Base-by-base conservation (phyloP, 208 protist species). In the Trypanosomatidae sp. region DNA sequence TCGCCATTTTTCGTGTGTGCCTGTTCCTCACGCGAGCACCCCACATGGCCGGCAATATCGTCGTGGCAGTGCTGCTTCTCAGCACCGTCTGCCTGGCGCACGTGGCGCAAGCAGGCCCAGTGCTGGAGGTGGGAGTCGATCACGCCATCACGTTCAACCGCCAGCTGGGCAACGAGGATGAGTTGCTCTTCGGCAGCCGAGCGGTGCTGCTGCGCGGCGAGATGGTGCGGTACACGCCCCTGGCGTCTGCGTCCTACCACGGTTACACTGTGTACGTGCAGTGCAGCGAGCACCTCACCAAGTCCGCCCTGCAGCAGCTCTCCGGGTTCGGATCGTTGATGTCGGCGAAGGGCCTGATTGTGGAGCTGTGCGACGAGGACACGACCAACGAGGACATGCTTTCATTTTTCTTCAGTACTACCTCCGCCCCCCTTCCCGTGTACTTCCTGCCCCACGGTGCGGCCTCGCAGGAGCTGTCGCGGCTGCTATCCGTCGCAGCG, bases 101-200 rank as follows among this genome's bases (percentile, higher is more conserved):
- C 13, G 41, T 53, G 36, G 73, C 67, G 58, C 56, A 69, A 13
- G 76, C 84, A 22, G 75, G 44, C 7, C 77, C 81, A 9, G 69
- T 73, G 9, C 25, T 91, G 17, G 81, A 83, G 33, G 41, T 71
- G 7, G 22, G 46, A 39, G 83, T 92, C 0, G n/a, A 86, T 59
- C 85, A 81, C 49, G 88, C 77, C 46, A 85, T 93, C 66, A 76
- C 82, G 66, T 93, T 89, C 71, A 71, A 88, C 33, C 86, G 91
- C 41, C 79, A 70, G 5, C 49, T 74, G 19, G 62, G 73, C 30
- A 56, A 53, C 33, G 43, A 73, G 3, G 58, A 77, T 41, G 77
- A 71, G 19, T 28, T 22, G 3, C 66, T 65, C 15, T 87, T 81
- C 66, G 88, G 88, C 55, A 88, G 86, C 41, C 81, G 85, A 47